Base-by-base conservation (phyloP, 495 filamentous ascomycete species). In the Xanthoparmelia taractica region DNA sequence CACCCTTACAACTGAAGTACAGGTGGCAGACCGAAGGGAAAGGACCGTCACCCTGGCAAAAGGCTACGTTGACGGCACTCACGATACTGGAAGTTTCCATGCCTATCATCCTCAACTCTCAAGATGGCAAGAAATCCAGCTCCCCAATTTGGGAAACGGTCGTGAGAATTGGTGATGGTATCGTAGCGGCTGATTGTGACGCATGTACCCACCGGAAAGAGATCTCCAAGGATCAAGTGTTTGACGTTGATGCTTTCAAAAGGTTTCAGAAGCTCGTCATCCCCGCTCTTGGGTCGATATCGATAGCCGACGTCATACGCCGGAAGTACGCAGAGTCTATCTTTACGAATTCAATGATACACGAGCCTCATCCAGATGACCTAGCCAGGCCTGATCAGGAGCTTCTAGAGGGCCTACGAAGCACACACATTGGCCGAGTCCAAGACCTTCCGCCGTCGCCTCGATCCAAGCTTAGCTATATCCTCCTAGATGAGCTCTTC, bases 291-390 rank as follows among this genome's bases (percentile, higher is more conserved):
- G 91, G 92, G 12, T 78, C 80, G 0, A 65, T 81, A 18, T 70
- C 74, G 2, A 83, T 96, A 23, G 78, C 84, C 3, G 88, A 94
- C 65, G 72, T 77, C 33, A 84, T 87, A 4, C 81, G 90, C 18
- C 80, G 80, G n/a, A 74, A 81, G 12, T 96, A 94, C 69, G 82
- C 87, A 2, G 83, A 83, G 60, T 84, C 84, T 23, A 81, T 98
- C n/a, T 92, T 97, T 74, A 76, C 81, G 57, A 88, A 82, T 25
- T 96, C 92, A 29, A 83, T 96, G 67, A 87, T 96, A 64, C 91
- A 96, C 71, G 66, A 79, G 6, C 83, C 85, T 0, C 79, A 86
- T 29, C 82, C 84, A 13, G 78, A 82, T 27, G 91, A 95, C 64
- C 78, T 84, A 33, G 75, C 85, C 18, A 64, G 76, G 43, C 75